Evolutionary conservation across 331 rosid genomes (phyloP).

Genomic region (Arachis monticola): DNA sequence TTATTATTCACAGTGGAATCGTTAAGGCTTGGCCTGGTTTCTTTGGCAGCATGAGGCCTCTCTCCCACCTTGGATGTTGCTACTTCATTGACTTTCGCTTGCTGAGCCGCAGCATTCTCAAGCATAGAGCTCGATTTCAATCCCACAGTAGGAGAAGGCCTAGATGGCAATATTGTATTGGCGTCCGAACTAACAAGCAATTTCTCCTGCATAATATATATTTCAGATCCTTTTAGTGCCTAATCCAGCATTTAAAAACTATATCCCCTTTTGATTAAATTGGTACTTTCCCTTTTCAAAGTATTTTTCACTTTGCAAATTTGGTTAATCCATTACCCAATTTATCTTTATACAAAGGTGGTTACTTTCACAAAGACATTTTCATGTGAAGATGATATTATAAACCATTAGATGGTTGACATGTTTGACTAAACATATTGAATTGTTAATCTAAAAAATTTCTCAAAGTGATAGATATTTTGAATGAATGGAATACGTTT

Average conservation of each 20-base stretch:
- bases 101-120: slow-evolving; percentile 59
- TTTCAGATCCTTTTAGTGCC: slow-evolving; percentile 14
- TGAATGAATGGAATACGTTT: slow-evolving; percentile 12
- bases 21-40: slow-evolving; percentile 48
- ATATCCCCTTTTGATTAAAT: slow-evolving; percentile 15
- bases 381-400: too few relatives aligned
- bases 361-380: too few relatives aligned
- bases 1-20: slow-evolving; percentile 53
- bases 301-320: too few relatives aligned
- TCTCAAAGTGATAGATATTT: too few relatives aligned
- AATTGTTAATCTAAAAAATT: too few relatives aligned
- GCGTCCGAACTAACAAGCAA: slow-evolving; percentile 47
- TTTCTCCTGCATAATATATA: slow-evolving; percentile 62
- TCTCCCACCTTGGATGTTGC: slow-evolving; percentile 52
- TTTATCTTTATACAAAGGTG: too few relatives aligned
- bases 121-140: slow-evolving; percentile 51
- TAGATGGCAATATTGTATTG: slow-evolving; percentile 47
- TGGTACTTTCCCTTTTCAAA: background rate
- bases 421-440: too few relatives aligned
- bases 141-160: slow-evolving; percentile 41
- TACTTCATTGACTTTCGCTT: slow-evolving; percentile 47
- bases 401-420: too few relatives aligned
- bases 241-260: slow-evolving; percentile 6
- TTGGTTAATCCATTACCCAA: too few relatives aligned
- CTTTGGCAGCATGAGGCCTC: slow-evolving; percentile 52